A percentile compares a stretch with the other conserved stretches of the same genome.
phyloP scores from a whole-genome alignment of 805 yeast species.

The Starmera amethionina region DNA sequence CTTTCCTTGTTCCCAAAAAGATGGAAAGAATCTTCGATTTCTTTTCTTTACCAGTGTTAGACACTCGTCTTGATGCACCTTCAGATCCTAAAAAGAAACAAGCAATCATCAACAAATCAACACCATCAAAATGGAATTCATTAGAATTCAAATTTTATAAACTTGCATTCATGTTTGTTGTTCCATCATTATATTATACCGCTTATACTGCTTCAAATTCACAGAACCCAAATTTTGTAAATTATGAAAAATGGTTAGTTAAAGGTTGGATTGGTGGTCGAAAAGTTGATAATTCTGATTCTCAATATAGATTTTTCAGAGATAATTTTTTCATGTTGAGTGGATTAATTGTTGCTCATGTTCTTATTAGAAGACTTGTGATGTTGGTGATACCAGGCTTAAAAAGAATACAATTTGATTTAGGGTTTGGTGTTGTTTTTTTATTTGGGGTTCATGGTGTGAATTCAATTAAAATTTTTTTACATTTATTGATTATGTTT shows the following conservation, averaged over 20 bases:
- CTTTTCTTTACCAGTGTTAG: conserved; percentile 31
- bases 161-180: conserved; percentile 51
- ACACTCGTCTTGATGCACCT: conserved; percentile 29
- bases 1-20: no score
- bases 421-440: conserved; percentile 59
- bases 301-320: conserved; percentile 81
- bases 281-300: conserved; percentile 86
- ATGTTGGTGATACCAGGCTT: conserved; percentile 14
- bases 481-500: conserved; percentile 49
- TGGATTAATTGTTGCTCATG: conserved; percentile 48
- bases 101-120: conserved; percentile 5
- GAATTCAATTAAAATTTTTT: conserved; percentile 49
- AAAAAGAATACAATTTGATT: conserved; percentile 57
- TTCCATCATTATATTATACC: conserved; percentile 75
- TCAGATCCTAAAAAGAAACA: conserved; percentile 19
- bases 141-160: conserved; percentile 65
- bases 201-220: conserved; percentile 76
- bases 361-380: conserved; percentile 31
- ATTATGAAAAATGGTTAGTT: conserved; percentile 49
- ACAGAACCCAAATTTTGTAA: conserved; percentile 61
- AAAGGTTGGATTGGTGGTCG: conserved; percentile 89
- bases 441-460: conserved; percentile 73
- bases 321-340: conserved; percentile 60
- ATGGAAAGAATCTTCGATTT: conserved; percentile 2
- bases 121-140: conserved; percentile 59